Evolutionary conservation across 148 eudicot species (phyloP), one percentile per base, ranked within the genome.

Genomic region (Camellia granthamiana): DNA sequence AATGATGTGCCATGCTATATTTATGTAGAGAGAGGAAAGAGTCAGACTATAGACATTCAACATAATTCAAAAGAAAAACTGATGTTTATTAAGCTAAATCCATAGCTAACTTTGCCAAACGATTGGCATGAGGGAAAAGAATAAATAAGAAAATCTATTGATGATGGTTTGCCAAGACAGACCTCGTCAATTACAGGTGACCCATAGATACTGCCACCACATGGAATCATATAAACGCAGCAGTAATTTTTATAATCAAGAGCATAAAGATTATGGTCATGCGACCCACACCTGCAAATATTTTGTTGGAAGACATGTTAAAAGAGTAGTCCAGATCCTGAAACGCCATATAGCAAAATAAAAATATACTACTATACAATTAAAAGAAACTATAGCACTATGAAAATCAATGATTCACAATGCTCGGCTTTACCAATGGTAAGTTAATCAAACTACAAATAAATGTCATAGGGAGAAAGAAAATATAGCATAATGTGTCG

Each of bases 161-260:
- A 46, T 13, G 58, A 62, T 60, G 56, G 49, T 78, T 79, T 77
- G 41, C 52, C 43, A 77, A 51, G 72, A 86, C 84, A 68, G 68
- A 86, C 92, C 88, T 92, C 92, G 72, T 92, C 89, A 52, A 95
- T 87, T 69, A 84, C 89, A 78, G 99, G 97, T 78, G 99, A 88
- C 16, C 99, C 90, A 75, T 86, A 95, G 73, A 95, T 78, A 65
- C 93, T 95, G 52, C 99, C 99, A 59, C 92, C 93, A 84, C 97
- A 95, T 51, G 81, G 85, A 76, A 92, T 80, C 82, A 87, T 84
- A 86, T 85, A 88, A 72, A 88, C 85, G 76, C 93, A 93, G 73
- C 86, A 79, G 78, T 95, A 83, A 73, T 77, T 85, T 80, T 81
- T 76, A 82, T 95, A 95, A 84, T 95, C 94, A 73, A 95, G 92